Percentiles rank a stretch among this genome's conserved stretches.
Evolutionary conservation across 2,329 filamentous ascomycete genomes (phyloP).

Genomic region (Microcera coccophila): DNA sequence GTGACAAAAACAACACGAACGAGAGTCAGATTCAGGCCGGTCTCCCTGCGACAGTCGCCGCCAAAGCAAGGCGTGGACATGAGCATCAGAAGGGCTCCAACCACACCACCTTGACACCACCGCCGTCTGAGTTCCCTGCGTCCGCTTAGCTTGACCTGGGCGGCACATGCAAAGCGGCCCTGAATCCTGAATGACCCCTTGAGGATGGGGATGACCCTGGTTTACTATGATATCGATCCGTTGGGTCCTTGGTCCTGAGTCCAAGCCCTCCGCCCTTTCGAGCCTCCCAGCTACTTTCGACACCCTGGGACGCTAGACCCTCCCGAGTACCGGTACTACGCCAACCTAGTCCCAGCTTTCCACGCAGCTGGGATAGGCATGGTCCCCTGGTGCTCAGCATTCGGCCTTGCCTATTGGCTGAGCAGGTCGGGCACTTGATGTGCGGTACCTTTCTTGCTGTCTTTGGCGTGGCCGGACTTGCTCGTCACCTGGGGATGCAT

Average conservation of each 20-base stretch:
- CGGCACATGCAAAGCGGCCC: constrained; percentile 4
- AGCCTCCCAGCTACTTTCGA: too few species aligned
- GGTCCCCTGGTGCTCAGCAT: background rate
- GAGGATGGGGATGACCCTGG: background rate
- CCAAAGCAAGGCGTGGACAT: background rate
- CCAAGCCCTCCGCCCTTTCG: too few species aligned
- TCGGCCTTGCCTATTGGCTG: background rate
- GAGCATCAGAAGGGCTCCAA: constrained; percentile 10
- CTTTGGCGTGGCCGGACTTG: background rate
- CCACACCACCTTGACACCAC: constrained; percentile 26
- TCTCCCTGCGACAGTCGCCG: background rate
- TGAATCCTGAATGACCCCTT: background rate
- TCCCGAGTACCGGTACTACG: background rate
- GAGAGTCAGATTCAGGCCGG: background rate
- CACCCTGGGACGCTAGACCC: background rate
- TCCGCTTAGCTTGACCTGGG: background rate
- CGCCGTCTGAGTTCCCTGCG: constrained; percentile 21
- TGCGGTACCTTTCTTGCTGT: too few species aligned
- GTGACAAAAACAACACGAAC: background rate
- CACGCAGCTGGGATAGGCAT: background rate
- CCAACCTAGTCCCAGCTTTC: background rate
- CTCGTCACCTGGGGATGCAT: background rate
- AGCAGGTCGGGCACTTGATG: background rate
- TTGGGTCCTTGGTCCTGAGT: too few species aligned
- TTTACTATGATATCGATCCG: too few species aligned